Evolutionary conservation across 2,329 filamentous ascomycete genomes (phyloP).

Genomic region (Monosporascus sp.): DNA sequence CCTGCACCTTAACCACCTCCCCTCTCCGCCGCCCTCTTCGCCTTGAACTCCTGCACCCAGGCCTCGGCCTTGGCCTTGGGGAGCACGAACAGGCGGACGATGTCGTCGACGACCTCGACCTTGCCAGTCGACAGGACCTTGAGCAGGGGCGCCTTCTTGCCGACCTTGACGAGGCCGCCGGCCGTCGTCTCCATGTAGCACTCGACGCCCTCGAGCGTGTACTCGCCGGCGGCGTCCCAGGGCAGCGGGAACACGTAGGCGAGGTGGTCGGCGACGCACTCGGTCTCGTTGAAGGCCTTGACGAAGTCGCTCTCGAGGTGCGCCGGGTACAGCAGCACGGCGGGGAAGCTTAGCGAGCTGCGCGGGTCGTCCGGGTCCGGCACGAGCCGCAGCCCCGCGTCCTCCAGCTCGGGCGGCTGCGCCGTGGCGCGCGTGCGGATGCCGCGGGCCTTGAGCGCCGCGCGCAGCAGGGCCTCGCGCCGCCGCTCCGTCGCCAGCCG

Average conservation of each 20-base stretch:
- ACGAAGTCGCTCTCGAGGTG: slow-evolving; percentile 83
- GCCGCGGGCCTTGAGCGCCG: slow-evolving; percentile 62
- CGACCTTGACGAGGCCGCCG: slow-evolving; percentile 82
- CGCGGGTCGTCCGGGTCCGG: slow-evolving; percentile 68
- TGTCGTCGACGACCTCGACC: slow-evolving; percentile 80
- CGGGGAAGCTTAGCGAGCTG: slow-evolving; percentile 69
- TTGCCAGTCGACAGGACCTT: slow-evolving; percentile 71
- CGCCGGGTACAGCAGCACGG: slow-evolving; percentile 79
- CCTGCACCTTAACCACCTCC: slow-evolving; percentile 17
- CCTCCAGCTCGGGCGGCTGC: slow-evolving; percentile 80
- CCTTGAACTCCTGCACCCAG: slow-evolving; percentile 87
- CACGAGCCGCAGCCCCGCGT: slow-evolving; percentile 64
- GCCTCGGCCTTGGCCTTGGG: slow-evolving; percentile 61
- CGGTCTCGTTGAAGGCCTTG: slow-evolving; percentile 76
- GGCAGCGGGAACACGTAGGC: slow-evolving; percentile 81
- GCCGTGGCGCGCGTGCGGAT: slow-evolving; percentile 63
- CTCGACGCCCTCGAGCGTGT: slow-evolving; percentile 63
- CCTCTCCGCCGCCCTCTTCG: slow-evolving; percentile 53
- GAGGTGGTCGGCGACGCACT: slow-evolving; percentile 71
- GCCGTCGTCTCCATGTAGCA: slow-evolving; percentile 81
- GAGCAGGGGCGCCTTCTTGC: slow-evolving; percentile 73
- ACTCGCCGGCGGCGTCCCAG: slow-evolving; percentile 71
- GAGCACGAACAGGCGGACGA: slow-evolving; percentile 78
- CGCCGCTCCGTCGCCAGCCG: slow-evolving; percentile 48
- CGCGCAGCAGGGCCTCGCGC: slow-evolving; percentile 56